Base-by-base conservation (phyloP, 768 basidiomycete species). In the Mycena galopus region DNA sequence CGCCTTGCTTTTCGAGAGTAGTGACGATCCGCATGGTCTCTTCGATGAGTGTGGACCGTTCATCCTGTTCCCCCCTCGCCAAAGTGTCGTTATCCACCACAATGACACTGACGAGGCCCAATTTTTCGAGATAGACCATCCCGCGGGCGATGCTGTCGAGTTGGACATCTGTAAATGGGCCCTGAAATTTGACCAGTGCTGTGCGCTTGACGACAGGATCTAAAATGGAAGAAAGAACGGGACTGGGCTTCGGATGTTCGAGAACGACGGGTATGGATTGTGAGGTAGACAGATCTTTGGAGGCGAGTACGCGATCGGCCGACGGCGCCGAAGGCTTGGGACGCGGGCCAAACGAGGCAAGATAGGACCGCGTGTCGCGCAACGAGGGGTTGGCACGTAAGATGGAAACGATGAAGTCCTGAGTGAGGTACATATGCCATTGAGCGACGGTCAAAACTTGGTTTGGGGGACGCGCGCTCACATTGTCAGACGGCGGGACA, bases 401-500 rank as follows among this genome's bases (percentile, higher is more conserved):
- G 77, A 99, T 94, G 35, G 97, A 98, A 67, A 99, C 84, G 78
- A 99, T 96, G 78, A 99, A 97, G 80, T 99, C 98, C 96, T 99
- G 80, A 19, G 71, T n/a, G n/a, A n/a, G n/a, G n/a, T n/a, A n/a
- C n/a, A 33, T 10, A 57, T 65, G 67, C 59, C 73, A 42, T 30
- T 44, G 19, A 47, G 42, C 44, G n/a, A 8, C 21, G 44, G 44
- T n/a, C 44, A 9, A 25, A 55, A 55, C 35, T 9, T 69, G 44
- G 42, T 37, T 3, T 30, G 37, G 35, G 63, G 44, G n/a, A n/a
- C n/a, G n/a, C n/a, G 74, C 71, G 25, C 86, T 73, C 75, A 90
- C 91, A 79, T 90, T 89, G 62, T 90, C 88, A 32, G 89, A 82
- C 7, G 85, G 79, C 2, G 84, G 82, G 12, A 77, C 51, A 21